Evolutionary conservation across 805 yeast species (phyloP).

Genomic region (Lachancea dasiensis): DNA sequence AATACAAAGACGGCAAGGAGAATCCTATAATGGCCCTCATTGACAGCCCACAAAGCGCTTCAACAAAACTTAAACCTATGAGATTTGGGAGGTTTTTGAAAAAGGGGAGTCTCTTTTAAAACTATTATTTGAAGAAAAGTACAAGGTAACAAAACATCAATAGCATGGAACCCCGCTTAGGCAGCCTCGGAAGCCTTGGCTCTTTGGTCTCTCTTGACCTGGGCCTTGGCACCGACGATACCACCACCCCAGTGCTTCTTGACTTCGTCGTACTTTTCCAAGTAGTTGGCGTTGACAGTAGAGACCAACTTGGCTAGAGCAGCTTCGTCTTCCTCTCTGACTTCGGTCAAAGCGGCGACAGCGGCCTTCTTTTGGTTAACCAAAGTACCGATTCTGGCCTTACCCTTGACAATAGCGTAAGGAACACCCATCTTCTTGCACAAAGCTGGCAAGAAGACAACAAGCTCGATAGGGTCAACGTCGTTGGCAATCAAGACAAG

Average conservation of each 20-base stretch:
- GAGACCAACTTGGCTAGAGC: conserved; percentile 89
- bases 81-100: conserved; percentile 4
- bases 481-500: conserved; percentile 97
- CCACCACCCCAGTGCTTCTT: conserved; percentile 99
- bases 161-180: conserved; percentile 21
- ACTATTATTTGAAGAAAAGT: conserved; percentile 8
- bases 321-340: conserved; percentile 89
- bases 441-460: conserved; percentile 94
- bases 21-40: conserved; percentile 10
- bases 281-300: conserved; percentile 88
- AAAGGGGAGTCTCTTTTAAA: conserved; percentile 4
- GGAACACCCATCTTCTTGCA: conserved; percentile 99
- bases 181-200: conserved; percentile 46
- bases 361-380: conserved; percentile 97
- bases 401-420: conserved; percentile 96
- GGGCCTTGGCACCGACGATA: conserved; percentile 91
- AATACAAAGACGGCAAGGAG: not conserved
- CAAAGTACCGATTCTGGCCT: conserved; percentile 96
- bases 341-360: conserved; percentile 96
- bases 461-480: conserved; percentile 98
- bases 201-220: conserved; percentile 74
- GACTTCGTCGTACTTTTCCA: conserved; percentile 88
- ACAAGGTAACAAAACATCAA: conserved; percentile 3
- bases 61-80: conserved; percentile 8
- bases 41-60: conserved; percentile 6